Evolutionary conservation across 225 moss, liverwort and hornwort species (phyloP), one percentile per base, ranked within the genome.

Genomic region (Sphagnum tenellum): DNA sequence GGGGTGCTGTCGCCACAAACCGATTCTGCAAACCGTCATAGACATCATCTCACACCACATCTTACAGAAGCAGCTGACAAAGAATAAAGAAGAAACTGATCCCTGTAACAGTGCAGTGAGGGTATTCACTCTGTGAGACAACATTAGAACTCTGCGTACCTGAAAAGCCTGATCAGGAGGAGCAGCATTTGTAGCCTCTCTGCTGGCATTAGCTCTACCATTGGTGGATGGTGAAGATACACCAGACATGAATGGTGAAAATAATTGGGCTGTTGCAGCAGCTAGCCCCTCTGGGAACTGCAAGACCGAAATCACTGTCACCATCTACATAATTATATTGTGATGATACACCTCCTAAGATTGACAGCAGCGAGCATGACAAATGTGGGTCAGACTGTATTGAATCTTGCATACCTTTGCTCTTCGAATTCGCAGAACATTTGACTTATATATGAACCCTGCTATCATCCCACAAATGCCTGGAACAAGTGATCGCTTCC

Each of bases 391-490:
- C 2, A 44, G 5, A 61, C 45, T 9, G 11, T 10, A 11, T 9
- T 10, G 3, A n/a, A 1, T 29, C 61, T n/a, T 2, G 49, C 69
- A 64, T 51, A 92, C 94, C 91, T 92, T 95, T 56, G 89, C 66
- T 77, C 89, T 86, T 54, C 86, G 86, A 61, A 86, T 65, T 60
- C 92, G 82, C 62, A 92, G 78, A 46, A 95, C 64, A 69, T 92
- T 95, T 60, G 92, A 91, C 55, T 84, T 89, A 61, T 95, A 95
- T 12, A 83, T 79, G 61, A 92, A 88, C 64, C 95, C 92, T 61
- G 95, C 88, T 64, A 96, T 72, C 66, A 92, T 76, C 64, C 92
- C 95, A 80, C 88, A 96, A 6, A 96, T 64, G 63, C 92, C 95
- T 8, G 92, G 95, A 70, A 96, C 80, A 60, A 96, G 76, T 3